Conservation (phyloP, 2,329 filamentous ascomycete species). For the Thermoascus crustaceus region DNA sequence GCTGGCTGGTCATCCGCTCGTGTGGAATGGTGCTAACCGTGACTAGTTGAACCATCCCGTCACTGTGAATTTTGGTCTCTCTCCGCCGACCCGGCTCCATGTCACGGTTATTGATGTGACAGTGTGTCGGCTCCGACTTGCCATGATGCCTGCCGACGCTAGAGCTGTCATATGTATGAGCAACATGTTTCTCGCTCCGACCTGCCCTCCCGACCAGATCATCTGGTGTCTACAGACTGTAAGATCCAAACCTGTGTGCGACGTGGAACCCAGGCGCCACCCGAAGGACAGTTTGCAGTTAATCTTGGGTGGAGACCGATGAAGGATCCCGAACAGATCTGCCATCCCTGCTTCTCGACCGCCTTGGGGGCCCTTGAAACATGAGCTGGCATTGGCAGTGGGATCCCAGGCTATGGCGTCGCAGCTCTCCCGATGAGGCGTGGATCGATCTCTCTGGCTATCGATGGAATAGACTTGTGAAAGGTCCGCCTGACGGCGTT, state of each 20-base stretch:
- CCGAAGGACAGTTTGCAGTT: neutral
- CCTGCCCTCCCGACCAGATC: neutral
- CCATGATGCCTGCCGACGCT: conserved; percentile 1
- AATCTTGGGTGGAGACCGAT: neutral
- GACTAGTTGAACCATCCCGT: neutral
- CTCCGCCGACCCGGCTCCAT: neutral
- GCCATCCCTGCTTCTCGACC: conserved; percentile 3
- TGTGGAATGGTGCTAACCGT: neutral
- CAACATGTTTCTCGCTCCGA: neutral
- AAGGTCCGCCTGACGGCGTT: neutral
- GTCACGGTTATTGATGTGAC: neutral
- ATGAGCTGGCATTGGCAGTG: conserved; percentile 1
- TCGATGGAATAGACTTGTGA: neutral
- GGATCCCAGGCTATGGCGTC: neutral
- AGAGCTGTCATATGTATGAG: conserved; percentile 7
- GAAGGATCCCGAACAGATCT: conserved; percentile 3
- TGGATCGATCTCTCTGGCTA: neutral
- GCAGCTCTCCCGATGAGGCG: neutral
- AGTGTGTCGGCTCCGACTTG: neutral
- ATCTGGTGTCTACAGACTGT: neutral
- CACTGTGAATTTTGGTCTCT: neutral
- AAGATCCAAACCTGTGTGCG: neutral
- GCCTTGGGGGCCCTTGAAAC: neutral
- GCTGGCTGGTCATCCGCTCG: neutral
- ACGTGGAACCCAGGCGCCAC: conserved; percentile 1